These are phyloP conservation scores for Volvariella volvacea DNA, from an alignment of 1,284 basidiomycete genomes.

Conservation along the genomic window DNA sequence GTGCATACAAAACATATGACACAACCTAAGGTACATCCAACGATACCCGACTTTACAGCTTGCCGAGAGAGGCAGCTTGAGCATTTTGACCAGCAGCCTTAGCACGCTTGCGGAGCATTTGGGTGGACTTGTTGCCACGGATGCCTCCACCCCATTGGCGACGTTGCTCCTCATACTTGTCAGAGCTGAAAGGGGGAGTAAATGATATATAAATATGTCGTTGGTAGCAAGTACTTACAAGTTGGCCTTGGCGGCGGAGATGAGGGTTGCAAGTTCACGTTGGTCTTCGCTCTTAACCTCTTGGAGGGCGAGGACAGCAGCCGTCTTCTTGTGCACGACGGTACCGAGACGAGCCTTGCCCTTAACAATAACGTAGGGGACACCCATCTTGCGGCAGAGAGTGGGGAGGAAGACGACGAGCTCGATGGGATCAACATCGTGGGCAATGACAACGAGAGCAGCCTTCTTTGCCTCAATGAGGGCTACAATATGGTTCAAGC, in stretches of 20 bases:
- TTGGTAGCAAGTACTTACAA: constrained; percentile 49
- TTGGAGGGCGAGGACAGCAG: constrained; percentile 86
- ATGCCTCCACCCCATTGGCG: constrained; percentile 95
- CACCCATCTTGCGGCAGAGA: constrained; percentile 98
- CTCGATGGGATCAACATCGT: constrained; percentile 99
- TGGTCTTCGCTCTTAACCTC: constrained; percentile 94
- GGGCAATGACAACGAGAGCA: constrained; percentile 91
- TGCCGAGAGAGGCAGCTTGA: constrained; percentile 48
- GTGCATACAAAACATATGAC: no score
- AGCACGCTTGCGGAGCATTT: constrained; percentile 92
- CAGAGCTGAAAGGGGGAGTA: constrained; percentile 51
- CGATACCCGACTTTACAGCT: constrained; percentile 42
- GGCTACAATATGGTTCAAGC: constrained; percentile 94
- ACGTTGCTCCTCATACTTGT: constrained; percentile 92
- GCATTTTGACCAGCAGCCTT: constrained; percentile 77
- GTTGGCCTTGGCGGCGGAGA: constrained; percentile 96
- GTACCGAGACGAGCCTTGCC: constrained; percentile 96
- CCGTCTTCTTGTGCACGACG: constrained; percentile 97
- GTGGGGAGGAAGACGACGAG: constrained; percentile 98
- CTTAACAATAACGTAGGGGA: constrained; percentile 98
- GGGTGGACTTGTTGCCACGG: constrained; percentile 88
- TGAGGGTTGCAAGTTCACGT: constrained; percentile 88
- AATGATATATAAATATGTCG: constrained; percentile 1
- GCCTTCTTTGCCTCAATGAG: constrained; percentile 98
- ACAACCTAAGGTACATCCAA: no score